Conservation (phyloP, 352 stramenopile genomes). For the Globisporangium splendens region DNA sequence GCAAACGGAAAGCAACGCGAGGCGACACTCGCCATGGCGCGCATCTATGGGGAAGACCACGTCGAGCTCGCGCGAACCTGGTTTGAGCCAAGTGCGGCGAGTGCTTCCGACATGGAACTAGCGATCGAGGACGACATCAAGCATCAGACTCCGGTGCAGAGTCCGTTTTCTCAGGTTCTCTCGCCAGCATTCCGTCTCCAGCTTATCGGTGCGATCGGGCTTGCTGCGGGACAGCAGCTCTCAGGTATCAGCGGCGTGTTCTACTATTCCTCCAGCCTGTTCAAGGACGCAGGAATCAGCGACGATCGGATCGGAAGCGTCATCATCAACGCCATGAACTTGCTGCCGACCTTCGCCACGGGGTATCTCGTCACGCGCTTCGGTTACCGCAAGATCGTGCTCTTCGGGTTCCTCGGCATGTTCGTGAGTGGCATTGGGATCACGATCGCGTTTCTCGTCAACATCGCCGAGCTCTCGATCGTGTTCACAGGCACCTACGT, state of each 20-base stretch:
- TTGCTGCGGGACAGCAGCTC: slow-evolving; percentile 46
- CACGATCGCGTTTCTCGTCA: slow-evolving; percentile 15
- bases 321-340: slow-evolving; percentile 52
- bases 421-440: slow-evolving; percentile 42
- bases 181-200: slow-evolving; percentile 24
- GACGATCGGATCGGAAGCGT: slow-evolving; percentile 55
- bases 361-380: slow-evolving; percentile 31
- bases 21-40: slow-evolving; percentile 24
- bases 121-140: neutral
- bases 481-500: slow-evolving; percentile 48
- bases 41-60: slow-evolving; percentile 31
- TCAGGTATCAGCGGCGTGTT: slow-evolving; percentile 70
- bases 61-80: slow-evolving; percentile 27
- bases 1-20: slow-evolving; percentile 18
- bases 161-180: slow-evolving; percentile 6
- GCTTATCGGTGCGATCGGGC: slow-evolving; percentile 39
- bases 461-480: slow-evolving; percentile 34
- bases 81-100: slow-evolving; percentile 21
- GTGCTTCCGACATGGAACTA: neutral
- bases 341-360: slow-evolving; percentile 42
- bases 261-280: slow-evolving; percentile 66
- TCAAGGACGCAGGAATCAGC: slow-evolving; percentile 47
- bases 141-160: neutral
- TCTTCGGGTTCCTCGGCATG: slow-evolving; percentile 47
- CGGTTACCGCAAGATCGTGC: slow-evolving; percentile 46